Conservation (phyloP, 1,284 basidiomycete species). For the Malassezia yamatoensis region DNA sequence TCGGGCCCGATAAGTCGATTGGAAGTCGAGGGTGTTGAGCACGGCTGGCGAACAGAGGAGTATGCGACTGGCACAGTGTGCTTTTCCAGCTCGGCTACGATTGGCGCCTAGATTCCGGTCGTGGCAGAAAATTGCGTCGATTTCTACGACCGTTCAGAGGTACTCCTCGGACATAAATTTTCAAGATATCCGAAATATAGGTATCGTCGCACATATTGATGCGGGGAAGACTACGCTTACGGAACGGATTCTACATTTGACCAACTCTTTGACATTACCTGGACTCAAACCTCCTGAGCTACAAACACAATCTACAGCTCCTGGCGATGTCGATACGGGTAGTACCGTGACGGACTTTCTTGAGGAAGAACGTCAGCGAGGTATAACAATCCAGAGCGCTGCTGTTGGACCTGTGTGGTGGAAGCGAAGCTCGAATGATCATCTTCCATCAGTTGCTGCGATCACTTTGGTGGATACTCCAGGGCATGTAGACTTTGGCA, state of each 20-base stretch:
- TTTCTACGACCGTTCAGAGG: too few species aligned
- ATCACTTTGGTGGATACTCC: conserved; percentile 84
- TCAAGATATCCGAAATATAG: conserved; percentile 27
- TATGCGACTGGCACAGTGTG: not conserved
- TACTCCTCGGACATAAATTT: not conserved
- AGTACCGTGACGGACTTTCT: conserved; percentile 83
- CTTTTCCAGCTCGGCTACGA: not conserved
- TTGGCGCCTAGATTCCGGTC: not conserved
- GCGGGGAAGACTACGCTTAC: conserved; percentile 84
- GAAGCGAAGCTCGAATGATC: conserved; percentile 33
- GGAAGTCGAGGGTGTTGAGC: not conserved
- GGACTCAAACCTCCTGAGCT: conserved; percentile 4
- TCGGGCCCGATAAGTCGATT: not conserved
- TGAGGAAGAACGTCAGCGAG: conserved; percentile 74
- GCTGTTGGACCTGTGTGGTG: conserved; percentile 75
- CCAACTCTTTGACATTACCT: conserved; percentile 48
- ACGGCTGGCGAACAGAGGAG: not conserved
- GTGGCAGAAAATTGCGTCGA: not conserved
- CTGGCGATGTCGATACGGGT: conserved; percentile 75
- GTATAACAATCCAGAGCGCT: conserved; percentile 82
- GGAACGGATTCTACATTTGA: conserved; percentile 69
- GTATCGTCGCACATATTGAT: conserved; percentile 51
- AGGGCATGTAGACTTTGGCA: conserved; percentile 83
- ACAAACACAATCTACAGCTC: conserved; percentile 14
- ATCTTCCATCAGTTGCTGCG: conserved; percentile 38